phyloP scores from a whole-genome alignment of 768 basidiomycete genomes.

The Lactarius deliciosus region DNA sequence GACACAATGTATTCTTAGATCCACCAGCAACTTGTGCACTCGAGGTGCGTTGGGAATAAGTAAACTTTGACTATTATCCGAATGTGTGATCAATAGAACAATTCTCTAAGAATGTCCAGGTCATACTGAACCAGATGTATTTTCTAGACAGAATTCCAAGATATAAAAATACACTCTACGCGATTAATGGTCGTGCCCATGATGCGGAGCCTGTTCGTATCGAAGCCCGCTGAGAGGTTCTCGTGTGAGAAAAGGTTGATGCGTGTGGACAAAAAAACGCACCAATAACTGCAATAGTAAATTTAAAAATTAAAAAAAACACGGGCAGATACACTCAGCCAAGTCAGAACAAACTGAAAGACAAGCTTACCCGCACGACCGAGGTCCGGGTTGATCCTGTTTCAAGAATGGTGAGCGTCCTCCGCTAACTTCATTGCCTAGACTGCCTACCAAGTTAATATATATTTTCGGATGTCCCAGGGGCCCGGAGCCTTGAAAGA shows the following conservation, averaged over 20 bases:
- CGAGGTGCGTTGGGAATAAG: conserved; percentile 18
- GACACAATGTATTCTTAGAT: conserved; percentile 36
- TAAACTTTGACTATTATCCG: conserved; percentile 9
- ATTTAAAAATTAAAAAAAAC: not conserved
- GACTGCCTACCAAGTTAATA: conserved; percentile 80
- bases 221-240: conserved; percentile 67
- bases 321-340: conserved; percentile 10
- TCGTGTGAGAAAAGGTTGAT: not conserved
- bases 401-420: conserved; percentile 16
- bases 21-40: conserved; percentile 18
- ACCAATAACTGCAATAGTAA: conserved; percentile 48
- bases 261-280: conserved; percentile 12
- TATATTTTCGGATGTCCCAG: conserved; percentile 96
- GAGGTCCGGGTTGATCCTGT: conserved; percentile 86
- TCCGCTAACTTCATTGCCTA: conserved; percentile 1
- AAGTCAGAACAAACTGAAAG: conserved; percentile 21
- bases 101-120: too few species aligned
- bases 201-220: conserved; percentile 83
- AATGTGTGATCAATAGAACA: not conserved
- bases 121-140: not conserved
- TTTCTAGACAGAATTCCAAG: conserved; percentile 10
- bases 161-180: conserved; percentile 21
- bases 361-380: conserved; percentile 81
- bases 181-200: conserved; percentile 46
- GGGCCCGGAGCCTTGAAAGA: conserved; percentile 75